Evolutionary conservation across 2,329 filamentous ascomycete species (phyloP).

Genomic region (Botrytis deweyae): DNA sequence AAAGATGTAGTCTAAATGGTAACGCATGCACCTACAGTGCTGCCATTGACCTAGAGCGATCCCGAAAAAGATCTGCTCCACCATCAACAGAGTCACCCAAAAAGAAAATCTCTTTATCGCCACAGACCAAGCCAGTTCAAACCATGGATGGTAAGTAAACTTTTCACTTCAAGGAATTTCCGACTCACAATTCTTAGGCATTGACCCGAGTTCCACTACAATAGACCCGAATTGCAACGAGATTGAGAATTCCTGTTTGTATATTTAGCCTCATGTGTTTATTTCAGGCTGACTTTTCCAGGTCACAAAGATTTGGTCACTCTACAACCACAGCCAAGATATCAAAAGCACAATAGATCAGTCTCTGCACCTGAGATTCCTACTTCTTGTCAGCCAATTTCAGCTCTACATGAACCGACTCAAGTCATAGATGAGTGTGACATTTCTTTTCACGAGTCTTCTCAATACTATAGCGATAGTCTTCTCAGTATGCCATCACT

Average conservation of each 20-base stretch:
- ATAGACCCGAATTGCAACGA: neutral
- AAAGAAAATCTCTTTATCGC: neutral
- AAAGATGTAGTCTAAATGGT: neutral
- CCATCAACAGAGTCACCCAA: neutral
- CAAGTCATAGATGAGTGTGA: neutral
- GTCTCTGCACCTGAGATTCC: neutral
- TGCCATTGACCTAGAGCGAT: neutral
- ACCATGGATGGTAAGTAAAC: neutral
- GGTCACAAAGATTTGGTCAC: neutral
- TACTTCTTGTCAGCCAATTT: neutral
- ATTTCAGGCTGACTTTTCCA: neutral
- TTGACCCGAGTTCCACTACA: neutral
- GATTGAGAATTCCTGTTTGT: neutral
- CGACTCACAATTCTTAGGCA: neutral
- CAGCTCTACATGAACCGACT: neutral
- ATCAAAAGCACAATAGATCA: neutral
- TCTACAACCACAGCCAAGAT: neutral
- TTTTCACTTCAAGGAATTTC: neutral
- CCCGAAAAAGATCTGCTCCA: constrained; percentile 2
- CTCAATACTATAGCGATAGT: neutral
- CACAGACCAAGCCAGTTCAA: neutral
- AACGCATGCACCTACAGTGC: constrained; percentile 2
- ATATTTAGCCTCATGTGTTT: neutral
- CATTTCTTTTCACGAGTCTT: neutral
- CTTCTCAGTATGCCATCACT: neutral